Conservation (phyloP, 1,139 yeast genomes). For the Diutina scorzettiae region DNA sequence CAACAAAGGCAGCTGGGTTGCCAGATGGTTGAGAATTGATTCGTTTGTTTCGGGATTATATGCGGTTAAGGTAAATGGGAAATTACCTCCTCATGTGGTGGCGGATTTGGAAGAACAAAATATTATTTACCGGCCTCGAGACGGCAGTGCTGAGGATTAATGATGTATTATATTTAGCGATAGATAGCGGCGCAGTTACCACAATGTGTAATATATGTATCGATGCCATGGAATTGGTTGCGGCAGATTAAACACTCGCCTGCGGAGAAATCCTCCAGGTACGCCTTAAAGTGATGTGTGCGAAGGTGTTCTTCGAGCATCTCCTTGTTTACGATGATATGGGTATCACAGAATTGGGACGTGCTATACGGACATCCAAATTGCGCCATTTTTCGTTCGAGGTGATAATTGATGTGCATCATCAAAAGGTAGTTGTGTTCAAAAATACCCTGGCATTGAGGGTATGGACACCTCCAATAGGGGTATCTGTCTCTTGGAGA, state of each 20-base stretch:
- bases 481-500: too few species aligned
- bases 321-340: neutral
- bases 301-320: neutral
- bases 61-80: slow-evolving; percentile 89
- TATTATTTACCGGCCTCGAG: slow-evolving; percentile 85
- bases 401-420: neutral
- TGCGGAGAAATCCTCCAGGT: neutral
- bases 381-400: neutral
- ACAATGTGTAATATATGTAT: neutral
- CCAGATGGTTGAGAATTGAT: slow-evolving; percentile 90
- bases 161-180: slow-evolving; percentile 2
- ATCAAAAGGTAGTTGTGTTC: neutral
- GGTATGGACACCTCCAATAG: slow-evolving; percentile 3
- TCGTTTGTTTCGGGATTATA: slow-evolving; percentile 83
- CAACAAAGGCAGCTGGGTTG: slow-evolving; percentile 82
- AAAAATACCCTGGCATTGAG: neutral
- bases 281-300: neutral
- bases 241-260: neutral
- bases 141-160: slow-evolving; percentile 84
- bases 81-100: slow-evolving; percentile 77
- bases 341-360: neutral
- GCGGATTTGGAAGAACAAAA: slow-evolving; percentile 62
- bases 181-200: neutral
- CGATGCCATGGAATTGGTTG: neutral
- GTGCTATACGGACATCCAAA: neutral